Base-by-base conservation (phyloP, 371 early-diverging fungal genomes). In the Rhizopus microsporus region DNA sequence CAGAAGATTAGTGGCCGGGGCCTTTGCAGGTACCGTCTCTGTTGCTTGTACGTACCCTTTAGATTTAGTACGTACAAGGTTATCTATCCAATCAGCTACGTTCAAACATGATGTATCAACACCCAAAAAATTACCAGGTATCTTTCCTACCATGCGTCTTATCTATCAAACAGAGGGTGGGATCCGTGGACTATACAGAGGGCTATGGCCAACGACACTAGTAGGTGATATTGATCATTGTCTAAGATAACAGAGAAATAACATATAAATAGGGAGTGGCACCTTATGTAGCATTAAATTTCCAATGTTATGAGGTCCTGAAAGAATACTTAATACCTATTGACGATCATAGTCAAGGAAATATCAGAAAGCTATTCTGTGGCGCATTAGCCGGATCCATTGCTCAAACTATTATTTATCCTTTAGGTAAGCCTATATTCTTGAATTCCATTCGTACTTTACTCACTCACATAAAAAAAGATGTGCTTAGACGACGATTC, bases 381-480 rank as follows among this genome's bases (percentile, higher is more conserved):
- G 96, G 97, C 52, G 96, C 94, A 4, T 63, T 92, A 50, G 95
- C 93, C 17, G 97, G 97, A 13, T 88, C 92, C 53, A 85, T 92
- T 64, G 91, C 91, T 5, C 96, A 96, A 70, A 92, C 93, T 3
- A 82, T 91, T 33, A 94, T 94, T 8, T 96, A 95, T 67, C 97
- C 97, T 29, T 74, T 96, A 56, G 77, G 73, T 72, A 65, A 64
- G 12, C 10, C 5, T 7, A 16, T 69, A 44, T 63, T 33, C 34
- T 38, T 4, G 2, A n/a, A 43, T 32, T n/a, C 39, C 32, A 10
- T 4, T 44, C 13, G n/a, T 57, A 12, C 34, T 43, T 17, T 38
- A 12, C 38, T 46, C 12, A 16, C 37, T n/a, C n/a, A 2, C 23
- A 23, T 1, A 23, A 23, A 23, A 23, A 23, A 23, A 62, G 94